Conservation (phyloP, 306 rosid genomes). For the Oemleria cerasiformis region DNA sequence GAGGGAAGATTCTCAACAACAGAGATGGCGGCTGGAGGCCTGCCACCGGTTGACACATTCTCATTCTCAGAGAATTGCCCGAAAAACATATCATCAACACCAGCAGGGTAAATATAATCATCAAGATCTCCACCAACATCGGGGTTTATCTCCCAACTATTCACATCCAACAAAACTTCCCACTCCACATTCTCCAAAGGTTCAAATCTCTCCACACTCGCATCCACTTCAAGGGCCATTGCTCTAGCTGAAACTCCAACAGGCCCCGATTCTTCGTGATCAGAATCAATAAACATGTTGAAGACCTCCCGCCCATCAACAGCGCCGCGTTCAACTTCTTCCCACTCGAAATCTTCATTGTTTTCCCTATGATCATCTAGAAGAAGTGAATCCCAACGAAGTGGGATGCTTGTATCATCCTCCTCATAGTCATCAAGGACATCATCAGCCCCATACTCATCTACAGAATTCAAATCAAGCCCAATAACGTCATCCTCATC, state of each 20-base stretch:
- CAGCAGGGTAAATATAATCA: conserved; percentile 54
- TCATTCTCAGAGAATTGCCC: conserved; percentile 67
- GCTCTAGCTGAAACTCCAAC: conserved; percentile 23
- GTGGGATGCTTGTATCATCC: conserved; percentile 44
- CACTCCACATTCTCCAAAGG: conserved; percentile 55
- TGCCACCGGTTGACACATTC: conserved; percentile 19
- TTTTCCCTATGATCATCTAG: conserved; percentile 55
- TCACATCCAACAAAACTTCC: conserved; percentile 55
- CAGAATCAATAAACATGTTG: conserved; percentile 38
- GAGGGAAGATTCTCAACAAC: conserved; percentile 50
- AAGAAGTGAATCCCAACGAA: conserved; percentile 67
- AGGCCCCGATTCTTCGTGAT: conserved; percentile 32
- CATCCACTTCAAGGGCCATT: conserved; percentile 30
- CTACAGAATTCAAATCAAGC: conserved; percentile 48
- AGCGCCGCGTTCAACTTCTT: conserved; percentile 57
- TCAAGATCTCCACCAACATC: conserved; percentile 49
- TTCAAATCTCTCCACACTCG: conserved; percentile 26
- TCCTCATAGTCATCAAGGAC: conserved; percentile 43
- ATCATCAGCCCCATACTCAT: conserved; percentile 29
- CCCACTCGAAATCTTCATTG: conserved; percentile 84
- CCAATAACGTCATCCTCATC: conserved; percentile 40
- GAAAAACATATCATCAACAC: conserved; percentile 61
- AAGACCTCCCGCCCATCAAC: conserved; percentile 61
- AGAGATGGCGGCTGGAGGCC: conserved; percentile 63
- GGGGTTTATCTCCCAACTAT: conserved; percentile 37